Evolutionary conservation across 345 rosid genomes (phyloP).

Genomic region (thale cress (Arabidopsis thaliana)): TAIR10.1 NC_003075.7:17852501-17853000

Average conservation of each 20-base stretch:
- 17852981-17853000: neutral
- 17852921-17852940: constrained; percentile 52
- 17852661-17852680: constrained; percentile 31
- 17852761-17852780: neutral
- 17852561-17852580: neutral
- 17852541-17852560: neutral
- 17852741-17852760: constrained; percentile 58
- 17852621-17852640: constrained; percentile 16
- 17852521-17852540: constrained; percentile 4
- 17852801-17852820: neutral
- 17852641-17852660: neutral
- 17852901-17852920: constrained; percentile 67
- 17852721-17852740: constrained; percentile 56
- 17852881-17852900: constrained; percentile 52
- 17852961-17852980: constrained; percentile 58
- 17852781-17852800: neutral
- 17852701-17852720: constrained; percentile 57
- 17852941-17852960: constrained; percentile 56
- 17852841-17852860: constrained; percentile 35
- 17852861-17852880: constrained; percentile 51
- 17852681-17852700: constrained; percentile 45
- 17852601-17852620: neutral
- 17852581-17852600: neutral
- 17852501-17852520: constrained; percentile 6
- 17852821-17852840: neutral